Evolutionary conservation across 1,139 yeast genomes (phyloP).

Genomic region (Blastobotrys serpentis): DNA sequence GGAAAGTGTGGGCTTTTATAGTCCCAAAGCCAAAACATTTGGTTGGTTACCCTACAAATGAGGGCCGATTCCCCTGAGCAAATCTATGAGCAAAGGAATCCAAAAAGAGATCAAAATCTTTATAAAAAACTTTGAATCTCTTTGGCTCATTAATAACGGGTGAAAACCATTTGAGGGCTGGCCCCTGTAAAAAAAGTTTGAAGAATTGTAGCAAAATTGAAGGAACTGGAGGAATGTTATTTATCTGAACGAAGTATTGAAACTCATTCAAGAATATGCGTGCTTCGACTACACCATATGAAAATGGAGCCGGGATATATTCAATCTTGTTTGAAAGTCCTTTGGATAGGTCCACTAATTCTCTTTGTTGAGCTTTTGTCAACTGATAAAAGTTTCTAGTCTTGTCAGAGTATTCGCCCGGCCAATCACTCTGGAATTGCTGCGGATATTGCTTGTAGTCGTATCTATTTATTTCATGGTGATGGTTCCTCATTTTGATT

Average conservation of each 20-base stretch:
- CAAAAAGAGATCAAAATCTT: constrained; percentile 9
- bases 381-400: constrained; percentile 17
- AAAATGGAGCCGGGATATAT: not conserved
- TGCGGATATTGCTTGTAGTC: not conserved
- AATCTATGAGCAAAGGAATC: constrained; percentile 5
- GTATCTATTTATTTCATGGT: not conserved
- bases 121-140: constrained; percentile 7
- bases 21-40: not conserved
- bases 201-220: constrained; percentile 2
- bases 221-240: not conserved
- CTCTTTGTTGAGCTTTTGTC: constrained; percentile 9
- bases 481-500: constrained; percentile 2
- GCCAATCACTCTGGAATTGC: constrained; percentile 20
- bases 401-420: constrained; percentile 7
- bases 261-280: constrained; percentile 12
- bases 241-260: constrained; percentile 10
- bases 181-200: constrained; percentile 6
- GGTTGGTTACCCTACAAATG: not conserved
- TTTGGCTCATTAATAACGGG: constrained; percentile 6
- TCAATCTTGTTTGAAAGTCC: not conserved
- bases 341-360: not conserved
- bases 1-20: not conserved
- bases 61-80: not conserved
- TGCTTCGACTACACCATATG: constrained; percentile 4
- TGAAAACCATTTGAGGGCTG: constrained; percentile 10